Evolutionary conservation across 2,329 filamentous ascomycete genomes (phyloP).

Genomic region (Endocalyx cinctus): DNA sequence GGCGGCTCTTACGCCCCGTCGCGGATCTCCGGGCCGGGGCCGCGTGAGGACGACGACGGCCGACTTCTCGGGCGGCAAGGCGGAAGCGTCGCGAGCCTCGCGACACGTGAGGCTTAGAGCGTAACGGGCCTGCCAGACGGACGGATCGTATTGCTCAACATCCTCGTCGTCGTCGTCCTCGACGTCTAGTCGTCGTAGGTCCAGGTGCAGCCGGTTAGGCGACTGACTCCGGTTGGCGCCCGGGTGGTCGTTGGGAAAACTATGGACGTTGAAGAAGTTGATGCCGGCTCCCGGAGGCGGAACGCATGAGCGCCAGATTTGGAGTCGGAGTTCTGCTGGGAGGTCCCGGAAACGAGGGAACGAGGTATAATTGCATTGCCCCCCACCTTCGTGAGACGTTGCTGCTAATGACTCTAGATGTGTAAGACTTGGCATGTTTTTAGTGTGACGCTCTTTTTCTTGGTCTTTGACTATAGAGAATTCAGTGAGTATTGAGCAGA

Average conservation of each 20-base stretch:
- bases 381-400: too few relatives aligned
- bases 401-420: too few relatives aligned
- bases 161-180: conserved; percentile 19
- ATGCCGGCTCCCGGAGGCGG: conserved; percentile 22
- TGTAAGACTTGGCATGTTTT: too few relatives aligned
- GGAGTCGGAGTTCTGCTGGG: conserved; percentile 24
- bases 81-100: conserved; percentile 21
- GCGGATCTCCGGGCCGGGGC: conserved; percentile 22
- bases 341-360: conserved; percentile 21
- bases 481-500: too few relatives aligned
- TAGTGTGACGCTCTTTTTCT: too few relatives aligned
- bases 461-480: too few relatives aligned
- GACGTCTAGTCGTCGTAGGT: conserved; percentile 24
- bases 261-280: conserved; percentile 31
- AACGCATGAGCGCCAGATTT: conserved; percentile 23
- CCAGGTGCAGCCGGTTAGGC: conserved; percentile 23
- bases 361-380: too few relatives aligned
- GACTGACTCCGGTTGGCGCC: conserved; percentile 23
- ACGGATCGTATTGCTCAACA: conserved; percentile 25
- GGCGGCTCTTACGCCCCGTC: conserved; percentile 22
- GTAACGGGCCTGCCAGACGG: conserved; percentile 22
- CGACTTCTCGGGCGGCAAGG: conserved; percentile 14
- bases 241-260: conserved; percentile 26
- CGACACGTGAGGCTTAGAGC: conserved; percentile 19
- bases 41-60: conserved; percentile 20